A percentile compares a stretch with the other conserved stretches of the same genome.
Evolutionary conservation across 768 basidiomycete species (phyloP).

Genomic region (Mycena filopes): DNA sequence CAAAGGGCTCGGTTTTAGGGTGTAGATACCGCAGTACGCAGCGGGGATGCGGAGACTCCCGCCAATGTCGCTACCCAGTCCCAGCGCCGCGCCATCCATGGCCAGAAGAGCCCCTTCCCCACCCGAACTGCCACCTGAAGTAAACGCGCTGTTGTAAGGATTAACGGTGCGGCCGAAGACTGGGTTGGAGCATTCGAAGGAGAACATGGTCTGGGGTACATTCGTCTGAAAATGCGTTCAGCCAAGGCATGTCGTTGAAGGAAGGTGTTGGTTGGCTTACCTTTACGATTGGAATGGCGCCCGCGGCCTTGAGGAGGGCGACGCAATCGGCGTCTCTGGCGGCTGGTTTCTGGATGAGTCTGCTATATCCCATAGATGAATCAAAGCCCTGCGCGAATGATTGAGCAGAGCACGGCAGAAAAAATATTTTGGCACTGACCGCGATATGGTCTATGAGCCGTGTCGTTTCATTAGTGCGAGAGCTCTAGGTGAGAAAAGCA

Average conservation of each 20-base stretch:
- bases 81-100: conserved; percentile 81
- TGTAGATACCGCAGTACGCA: conserved; percentile 81
- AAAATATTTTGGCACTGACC: not conserved
- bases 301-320: conserved; percentile 66
- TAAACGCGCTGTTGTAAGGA: conserved; percentile 69
- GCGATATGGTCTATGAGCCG: conserved; percentile 61
- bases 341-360: conserved; percentile 73
- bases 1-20: conserved; percentile 74
- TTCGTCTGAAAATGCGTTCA: conserved; percentile 64
- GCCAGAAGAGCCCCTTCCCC: conserved; percentile 86
- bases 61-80: conserved; percentile 87
- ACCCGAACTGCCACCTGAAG: conserved; percentile 84
- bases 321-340: conserved; percentile 70
- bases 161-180: conserved; percentile 82
- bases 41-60: conserved; percentile 87
- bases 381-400: conserved; percentile 58
- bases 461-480: conserved; percentile 3
- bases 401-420: not conserved
- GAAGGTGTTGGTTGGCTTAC: too few species aligned
- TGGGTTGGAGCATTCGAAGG: conserved; percentile 86
- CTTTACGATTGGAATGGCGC: conserved; percentile 86
- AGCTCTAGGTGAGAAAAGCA: not conserved
- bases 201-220: conserved; percentile 89
- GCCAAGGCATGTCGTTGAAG: too few species aligned
- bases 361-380: conserved; percentile 75